Conservation (phyloP, 2,329 filamentous ascomycete species). For the Talaromyces sp. region DNA sequence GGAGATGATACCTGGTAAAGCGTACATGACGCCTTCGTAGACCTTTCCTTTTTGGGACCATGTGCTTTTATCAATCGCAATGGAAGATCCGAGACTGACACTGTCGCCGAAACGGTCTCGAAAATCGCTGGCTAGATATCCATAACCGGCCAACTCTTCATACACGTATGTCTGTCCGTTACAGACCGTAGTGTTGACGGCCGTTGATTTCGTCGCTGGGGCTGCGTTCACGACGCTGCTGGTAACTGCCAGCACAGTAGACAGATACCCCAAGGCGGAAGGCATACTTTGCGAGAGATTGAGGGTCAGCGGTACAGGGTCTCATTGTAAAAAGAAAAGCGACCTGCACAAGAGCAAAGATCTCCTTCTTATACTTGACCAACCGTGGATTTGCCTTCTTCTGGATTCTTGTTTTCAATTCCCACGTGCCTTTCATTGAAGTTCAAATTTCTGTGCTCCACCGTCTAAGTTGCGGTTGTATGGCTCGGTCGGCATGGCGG, state of each 20-base stretch:
- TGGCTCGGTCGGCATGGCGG: not conserved
- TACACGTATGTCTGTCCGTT: constrained; percentile 63
- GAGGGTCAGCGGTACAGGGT: not conserved
- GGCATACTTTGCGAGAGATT: not conserved
- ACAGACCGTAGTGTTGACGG: constrained; percentile 52
- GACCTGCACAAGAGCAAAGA: not conserved
- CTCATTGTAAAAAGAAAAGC: not conserved
- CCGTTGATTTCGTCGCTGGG: not conserved
- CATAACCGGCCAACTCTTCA: constrained; percentile 63
- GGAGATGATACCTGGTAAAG: constrained; percentile 53
- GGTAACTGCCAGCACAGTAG: not conserved
- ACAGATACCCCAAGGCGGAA: not conserved
- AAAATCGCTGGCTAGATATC: constrained; percentile 55
- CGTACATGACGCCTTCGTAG: constrained; percentile 62
- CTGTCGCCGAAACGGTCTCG: constrained; percentile 68
- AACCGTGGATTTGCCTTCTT: not conserved
- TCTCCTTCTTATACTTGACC: not conserved
- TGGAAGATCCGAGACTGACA: constrained; percentile 62
- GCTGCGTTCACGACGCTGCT: not conserved
- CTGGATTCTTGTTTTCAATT: not conserved
- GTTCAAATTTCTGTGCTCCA: not conserved
- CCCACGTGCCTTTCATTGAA: not conserved
- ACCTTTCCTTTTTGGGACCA: constrained; percentile 54
- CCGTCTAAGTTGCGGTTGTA: not conserved
- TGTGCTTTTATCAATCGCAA: constrained; percentile 57